Conservation (phyloP, 441 rosid species). For the Cnidoscolus chayamansa region DNA sequence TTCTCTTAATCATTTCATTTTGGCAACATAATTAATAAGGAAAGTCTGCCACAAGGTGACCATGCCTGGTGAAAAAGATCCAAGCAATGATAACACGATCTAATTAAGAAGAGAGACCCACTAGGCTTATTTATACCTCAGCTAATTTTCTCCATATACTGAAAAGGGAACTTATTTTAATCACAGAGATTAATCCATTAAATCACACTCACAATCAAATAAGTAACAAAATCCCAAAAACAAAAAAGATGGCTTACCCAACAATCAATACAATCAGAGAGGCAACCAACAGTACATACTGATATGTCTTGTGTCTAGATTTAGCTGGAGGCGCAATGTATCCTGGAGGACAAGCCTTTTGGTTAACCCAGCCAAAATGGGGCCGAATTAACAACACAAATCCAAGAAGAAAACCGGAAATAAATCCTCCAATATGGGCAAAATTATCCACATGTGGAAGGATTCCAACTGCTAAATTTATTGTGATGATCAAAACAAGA, state of each 20-base stretch:
- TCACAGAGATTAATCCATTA: background rate
- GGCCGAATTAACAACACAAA: slow-evolving; percentile 81
- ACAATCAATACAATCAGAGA: slow-evolving; percentile 48
- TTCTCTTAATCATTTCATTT: slow-evolving; percentile 6
- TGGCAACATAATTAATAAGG: no score
- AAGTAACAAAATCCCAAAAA: background rate
- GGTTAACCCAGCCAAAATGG: slow-evolving; percentile 73
- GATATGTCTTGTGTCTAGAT: slow-evolving; percentile 74
- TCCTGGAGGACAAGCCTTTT: slow-evolving; percentile 55
- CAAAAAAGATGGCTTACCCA: slow-evolving; percentile 44
- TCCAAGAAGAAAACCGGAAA: slow-evolving; percentile 85
- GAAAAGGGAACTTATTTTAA: background rate
- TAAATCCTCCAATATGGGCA: slow-evolving; percentile 92
- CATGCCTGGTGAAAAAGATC: background rate
- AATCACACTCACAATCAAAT: background rate
- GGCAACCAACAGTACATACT: slow-evolving; percentile 60
- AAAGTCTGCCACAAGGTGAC: background rate
- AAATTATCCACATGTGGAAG: slow-evolving; percentile 94
- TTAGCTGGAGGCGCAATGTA: slow-evolving; percentile 39
- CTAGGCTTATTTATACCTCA: background rate
- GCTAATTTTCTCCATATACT: background rate
- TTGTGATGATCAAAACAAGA: slow-evolving; percentile 53
- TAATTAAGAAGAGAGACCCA: background rate
- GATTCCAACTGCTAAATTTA: slow-evolving; percentile 78
- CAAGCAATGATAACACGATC: background rate